These are phyloP conservation scores for Mycena venus DNA, from an alignment of 768 basidiomycete genomes.

Conservation along the genomic window DNA sequence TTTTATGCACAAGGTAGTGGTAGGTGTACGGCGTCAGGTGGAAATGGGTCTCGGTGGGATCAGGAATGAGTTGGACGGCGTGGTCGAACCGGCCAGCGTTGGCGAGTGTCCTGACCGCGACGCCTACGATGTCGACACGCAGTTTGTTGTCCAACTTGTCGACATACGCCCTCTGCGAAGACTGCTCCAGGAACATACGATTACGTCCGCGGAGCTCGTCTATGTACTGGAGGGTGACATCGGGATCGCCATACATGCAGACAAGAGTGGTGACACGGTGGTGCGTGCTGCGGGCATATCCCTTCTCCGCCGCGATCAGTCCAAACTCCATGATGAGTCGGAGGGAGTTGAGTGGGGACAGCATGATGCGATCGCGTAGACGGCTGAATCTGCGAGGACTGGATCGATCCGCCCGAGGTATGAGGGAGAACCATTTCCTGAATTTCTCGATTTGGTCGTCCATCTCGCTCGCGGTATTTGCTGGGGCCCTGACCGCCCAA, in stretches of 20 bases:
- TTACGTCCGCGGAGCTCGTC: conserved; percentile 44
- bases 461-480: conserved; percentile 2
- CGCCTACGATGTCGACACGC: conserved; percentile 38
- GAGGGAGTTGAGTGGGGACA: conserved; percentile 50
- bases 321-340: conserved; percentile 58
- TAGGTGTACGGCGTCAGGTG: conserved; percentile 54
- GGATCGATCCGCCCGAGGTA: conserved; percentile 48
- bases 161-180: neutral
- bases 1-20: conserved; percentile 44
- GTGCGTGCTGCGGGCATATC: conserved; percentile 48
- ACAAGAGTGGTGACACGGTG: conserved; percentile 47
- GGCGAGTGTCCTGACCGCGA: conserved; percentile 58
- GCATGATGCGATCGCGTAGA: conserved; percentile 37
- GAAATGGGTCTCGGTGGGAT: conserved; percentile 43
- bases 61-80: conserved; percentile 62
- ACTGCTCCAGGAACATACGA: conserved; percentile 35
- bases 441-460: conserved; percentile 41
- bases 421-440: conserved; percentile 58
- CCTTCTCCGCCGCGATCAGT: conserved; percentile 60
- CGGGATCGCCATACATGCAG: conserved; percentile 53
- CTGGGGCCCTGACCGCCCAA: conserved; percentile 31
- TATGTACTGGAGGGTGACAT: conserved; percentile 55
- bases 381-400: conserved; percentile 21
- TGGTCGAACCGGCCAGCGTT: conserved; percentile 51
- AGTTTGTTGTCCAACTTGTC: conserved; percentile 23